Evolutionary conservation across 2,329 filamentous ascomycete species (phyloP).

Genomic region (Aspergillus intermedius): DNA sequence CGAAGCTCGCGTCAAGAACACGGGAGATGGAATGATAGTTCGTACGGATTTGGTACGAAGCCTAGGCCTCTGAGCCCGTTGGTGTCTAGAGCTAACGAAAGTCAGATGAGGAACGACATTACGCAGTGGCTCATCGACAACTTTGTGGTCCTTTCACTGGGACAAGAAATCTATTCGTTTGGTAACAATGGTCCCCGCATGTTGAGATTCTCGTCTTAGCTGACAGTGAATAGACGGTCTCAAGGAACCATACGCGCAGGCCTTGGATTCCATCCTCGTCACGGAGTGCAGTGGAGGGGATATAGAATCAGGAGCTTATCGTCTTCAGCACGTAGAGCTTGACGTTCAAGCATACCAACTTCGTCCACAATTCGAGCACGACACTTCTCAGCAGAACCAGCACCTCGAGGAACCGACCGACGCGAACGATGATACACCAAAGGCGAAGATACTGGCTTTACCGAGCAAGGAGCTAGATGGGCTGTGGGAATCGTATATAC

Average conservation of each 20-base stretch:
- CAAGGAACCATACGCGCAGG: conserved; percentile 15
- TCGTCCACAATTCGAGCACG: conserved; percentile 15
- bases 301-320: conserved; percentile 20
- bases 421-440: conserved; percentile 19
- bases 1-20: conserved; percentile 31
- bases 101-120: conserved; percentile 32
- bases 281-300: conserved; percentile 33
- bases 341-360: conserved; percentile 41
- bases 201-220: background rate
- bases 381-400: conserved; percentile 16
- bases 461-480: conserved; percentile 36
- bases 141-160: conserved; percentile 28
- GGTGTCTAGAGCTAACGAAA: background rate
- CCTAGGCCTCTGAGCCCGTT: background rate
- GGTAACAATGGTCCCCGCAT: conserved; percentile 12
- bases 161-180: conserved; percentile 26
- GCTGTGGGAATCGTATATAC: conserved; percentile 37
- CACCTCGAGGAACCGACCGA: conserved; percentile 9
- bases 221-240: conserved; percentile 16
- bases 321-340: conserved; percentile 28
- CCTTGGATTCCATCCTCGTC: conserved; percentile 31
- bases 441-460: conserved; percentile 28
- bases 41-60: conserved; percentile 26
- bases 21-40: conserved; percentile 17
- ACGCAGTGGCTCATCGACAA: conserved; percentile 29